Percentiles rank a stretch among this genome's conserved stretches.
phyloP scores from a whole-genome alignment of 768 basidiomycete species.

The Chalciporus piperatus region DNA sequence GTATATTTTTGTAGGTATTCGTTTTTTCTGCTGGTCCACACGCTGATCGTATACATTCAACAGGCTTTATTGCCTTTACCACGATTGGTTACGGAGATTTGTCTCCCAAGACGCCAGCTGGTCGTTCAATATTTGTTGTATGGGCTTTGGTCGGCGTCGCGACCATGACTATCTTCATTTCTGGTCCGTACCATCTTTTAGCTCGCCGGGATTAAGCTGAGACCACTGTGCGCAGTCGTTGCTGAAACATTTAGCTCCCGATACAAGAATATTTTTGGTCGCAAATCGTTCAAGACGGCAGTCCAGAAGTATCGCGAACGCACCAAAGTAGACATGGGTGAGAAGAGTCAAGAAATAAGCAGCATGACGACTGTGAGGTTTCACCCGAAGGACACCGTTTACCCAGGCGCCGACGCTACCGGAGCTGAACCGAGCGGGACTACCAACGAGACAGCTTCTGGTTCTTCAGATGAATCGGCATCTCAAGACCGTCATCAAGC shows the following conservation, averaged over 20 bases:
- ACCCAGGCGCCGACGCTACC: neutral
- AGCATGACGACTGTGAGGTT: conserved; percentile 4
- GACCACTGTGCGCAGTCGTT: conserved; percentile 43
- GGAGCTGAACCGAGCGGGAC: neutral
- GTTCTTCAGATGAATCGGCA: conserved; percentile 3
- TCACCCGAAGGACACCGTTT: neutral
- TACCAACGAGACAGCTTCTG: neutral
- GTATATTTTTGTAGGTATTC: conserved; percentile 67
- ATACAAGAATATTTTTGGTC: conserved; percentile 57
- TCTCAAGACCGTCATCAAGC: conserved; percentile 2
- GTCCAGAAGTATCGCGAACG: conserved; percentile 44
- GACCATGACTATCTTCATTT: conserved; percentile 72
- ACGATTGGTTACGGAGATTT: conserved; percentile 75
- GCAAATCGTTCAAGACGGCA: conserved; percentile 42
- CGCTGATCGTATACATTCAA: neutral
- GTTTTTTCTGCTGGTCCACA: neutral
- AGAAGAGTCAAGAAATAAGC: conserved; percentile 6
- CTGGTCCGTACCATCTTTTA: conserved; percentile 42
- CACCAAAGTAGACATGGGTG: conserved; percentile 13
- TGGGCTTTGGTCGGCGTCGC: conserved; percentile 79
- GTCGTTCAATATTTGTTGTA: conserved; percentile 71
- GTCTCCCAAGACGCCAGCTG: conserved; percentile 59
- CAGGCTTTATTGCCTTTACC: conserved; percentile 73
- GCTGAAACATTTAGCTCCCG: conserved; percentile 63
- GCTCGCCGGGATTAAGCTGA: neutral